These are phyloP conservation scores for Zymoseptoria crescenta DNA, from an alignment of 2,329 filamentous ascomycete species.

Conservation along the genomic window DNA sequence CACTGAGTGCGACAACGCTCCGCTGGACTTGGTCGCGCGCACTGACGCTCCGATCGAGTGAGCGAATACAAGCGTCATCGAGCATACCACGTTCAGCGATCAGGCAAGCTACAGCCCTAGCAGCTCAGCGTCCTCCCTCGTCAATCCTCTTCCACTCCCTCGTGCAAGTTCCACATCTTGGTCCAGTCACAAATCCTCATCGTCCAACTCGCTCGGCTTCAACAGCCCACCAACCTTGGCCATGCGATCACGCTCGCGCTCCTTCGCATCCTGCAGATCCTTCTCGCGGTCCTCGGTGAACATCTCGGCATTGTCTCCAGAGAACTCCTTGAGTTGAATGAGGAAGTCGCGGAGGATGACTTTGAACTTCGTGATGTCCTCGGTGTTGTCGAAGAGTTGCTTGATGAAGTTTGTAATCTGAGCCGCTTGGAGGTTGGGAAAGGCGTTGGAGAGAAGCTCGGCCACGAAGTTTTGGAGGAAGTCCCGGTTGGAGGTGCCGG, in stretches of 20 bases:
- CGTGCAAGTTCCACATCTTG: constrained; percentile 30
- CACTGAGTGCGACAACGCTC: background rate
- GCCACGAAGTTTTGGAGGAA: constrained; percentile 85
- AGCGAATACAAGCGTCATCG: background rate
- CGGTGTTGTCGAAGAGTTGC: constrained; percentile 79
- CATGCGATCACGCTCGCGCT: constrained; percentile 80
- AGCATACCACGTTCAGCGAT: background rate
- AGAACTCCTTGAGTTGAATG: constrained; percentile 94
- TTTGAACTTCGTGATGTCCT: constrained; percentile 89
- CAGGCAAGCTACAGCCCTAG: constrained; percentile 1
- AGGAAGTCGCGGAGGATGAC: constrained; percentile 93
- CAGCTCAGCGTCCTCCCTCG: constrained; percentile 5
- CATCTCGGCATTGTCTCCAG: constrained; percentile 88
- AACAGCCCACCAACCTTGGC: constrained; percentile 93
- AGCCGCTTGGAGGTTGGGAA: constrained; percentile 72
- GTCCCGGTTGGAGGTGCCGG: constrained; percentile 80
- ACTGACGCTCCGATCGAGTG: background rate
- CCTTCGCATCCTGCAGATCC: constrained; percentile 74
- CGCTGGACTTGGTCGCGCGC: background rate
- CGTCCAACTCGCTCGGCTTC: constrained; percentile 93
- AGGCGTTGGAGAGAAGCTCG: constrained; percentile 76
- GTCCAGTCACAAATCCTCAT: constrained; percentile 74
- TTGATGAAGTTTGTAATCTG: constrained; percentile 90
- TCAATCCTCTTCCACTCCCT: constrained; percentile 3
- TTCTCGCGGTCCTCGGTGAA: constrained; percentile 93